Conservation (phyloP, 805 yeast genomes). For the Spathaspora gorwiae region DNA sequence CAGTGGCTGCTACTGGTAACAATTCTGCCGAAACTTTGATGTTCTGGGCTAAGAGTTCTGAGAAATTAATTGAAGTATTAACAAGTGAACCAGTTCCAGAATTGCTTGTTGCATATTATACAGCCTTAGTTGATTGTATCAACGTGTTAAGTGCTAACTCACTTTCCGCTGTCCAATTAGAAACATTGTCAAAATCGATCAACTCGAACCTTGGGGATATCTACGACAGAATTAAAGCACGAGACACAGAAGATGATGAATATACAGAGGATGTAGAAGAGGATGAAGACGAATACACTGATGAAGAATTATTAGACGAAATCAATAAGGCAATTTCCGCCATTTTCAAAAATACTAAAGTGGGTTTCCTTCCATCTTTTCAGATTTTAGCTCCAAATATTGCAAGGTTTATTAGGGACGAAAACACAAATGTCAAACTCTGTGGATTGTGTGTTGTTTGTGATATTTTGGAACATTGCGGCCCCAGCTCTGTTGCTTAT, state of each 20-base stretch:
- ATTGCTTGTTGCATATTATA: conserved; percentile 71
- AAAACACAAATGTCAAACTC: conserved; percentile 60
- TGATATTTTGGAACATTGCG: conserved; percentile 77
- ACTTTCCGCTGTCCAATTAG: conserved; percentile 52
- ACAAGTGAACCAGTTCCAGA: conserved; percentile 81
- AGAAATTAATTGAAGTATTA: conserved; percentile 63
- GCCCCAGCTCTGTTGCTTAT: conserved; percentile 59
- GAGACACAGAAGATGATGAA: conserved; percentile 77
- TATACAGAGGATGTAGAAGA: conserved; percentile 82
- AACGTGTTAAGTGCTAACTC: conserved; percentile 63
- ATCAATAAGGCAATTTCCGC: conserved; percentile 70
- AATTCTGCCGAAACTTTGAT: conserved; percentile 58
- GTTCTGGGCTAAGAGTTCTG: conserved; percentile 68
- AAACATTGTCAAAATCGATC: conserved; percentile 54
- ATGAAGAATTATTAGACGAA: conserved; percentile 86
- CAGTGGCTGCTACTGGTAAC: conserved; percentile 51
- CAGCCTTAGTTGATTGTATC: conserved; percentile 63
- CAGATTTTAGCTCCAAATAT: conserved; percentile 61
- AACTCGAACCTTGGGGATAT: conserved; percentile 60
- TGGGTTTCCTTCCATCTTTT: conserved; percentile 59
- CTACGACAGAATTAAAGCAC: conserved; percentile 62
- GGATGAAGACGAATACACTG: conserved; percentile 81
- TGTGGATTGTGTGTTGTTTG: conserved; percentile 79
- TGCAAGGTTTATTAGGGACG: conserved; percentile 57
- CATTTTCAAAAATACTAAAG: conserved; percentile 59